Conservation (phyloP, 164 flowering plant species). For the Sedum album region DNA sequence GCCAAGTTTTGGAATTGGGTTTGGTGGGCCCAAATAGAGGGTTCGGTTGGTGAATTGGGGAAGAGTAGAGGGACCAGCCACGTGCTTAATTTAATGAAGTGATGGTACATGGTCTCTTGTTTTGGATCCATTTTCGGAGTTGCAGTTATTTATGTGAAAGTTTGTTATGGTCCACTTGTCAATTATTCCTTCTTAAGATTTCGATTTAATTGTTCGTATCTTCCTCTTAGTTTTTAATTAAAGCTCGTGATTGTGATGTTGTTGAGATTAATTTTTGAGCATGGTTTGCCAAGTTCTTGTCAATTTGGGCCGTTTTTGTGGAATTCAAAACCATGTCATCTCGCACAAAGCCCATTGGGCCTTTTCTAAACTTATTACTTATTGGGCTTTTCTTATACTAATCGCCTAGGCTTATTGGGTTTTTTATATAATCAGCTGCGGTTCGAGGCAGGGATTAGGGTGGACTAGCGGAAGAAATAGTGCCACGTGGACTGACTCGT, state of each 20-base stretch:
- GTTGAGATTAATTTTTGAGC: no score
- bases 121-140: not conserved
- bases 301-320: no score
- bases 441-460: no score
- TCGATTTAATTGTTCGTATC: not conserved
- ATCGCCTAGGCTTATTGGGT: no score
- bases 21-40: not conserved
- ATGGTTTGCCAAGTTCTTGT: no score
- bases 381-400: no score
- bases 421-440: no score
- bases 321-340: no score
- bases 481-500: not conserved
- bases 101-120: not conserved
- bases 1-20: not conserved
- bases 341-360: no score
- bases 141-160: not conserved
- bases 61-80: not conserved
- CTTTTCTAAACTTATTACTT: no score
- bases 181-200: not conserved
- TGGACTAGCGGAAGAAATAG: not conserved
- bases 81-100: slow-evolving; percentile 2
- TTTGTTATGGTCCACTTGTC: not conserved
- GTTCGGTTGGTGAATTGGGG: not conserved
- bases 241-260: no score
- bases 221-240: no score